Base-by-base conservation (phyloP, 169 alveolate species). In the Eimeria necatrix region DNA sequence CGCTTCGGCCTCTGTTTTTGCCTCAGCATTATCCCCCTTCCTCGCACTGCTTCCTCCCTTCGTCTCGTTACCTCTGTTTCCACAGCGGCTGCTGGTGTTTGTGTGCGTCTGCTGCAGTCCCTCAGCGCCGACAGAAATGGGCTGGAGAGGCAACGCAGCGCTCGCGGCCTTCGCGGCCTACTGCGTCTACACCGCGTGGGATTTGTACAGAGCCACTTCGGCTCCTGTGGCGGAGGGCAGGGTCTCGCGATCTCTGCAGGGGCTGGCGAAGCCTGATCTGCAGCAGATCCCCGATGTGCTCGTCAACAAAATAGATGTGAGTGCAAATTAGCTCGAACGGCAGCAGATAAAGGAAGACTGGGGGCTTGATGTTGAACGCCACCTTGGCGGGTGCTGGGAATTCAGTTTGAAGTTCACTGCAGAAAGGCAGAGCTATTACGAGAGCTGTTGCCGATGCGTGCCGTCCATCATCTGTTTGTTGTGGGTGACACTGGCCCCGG, bases 171-270 rank as follows among this genome's bases (percentile, higher is more conserved):
- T 68, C 80, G 80, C 48, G 49, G n/a, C 48, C 32, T 68, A 68
- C 46, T 68, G 80, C 46, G 80, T 22, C 48, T 68, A 20, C 80
- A 68, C 80, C 4, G 46, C 22, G 46, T 68, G n/a, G 46, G 32
- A 68, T 7, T 32, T 68, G n/a, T 68, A 68, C 46, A 68, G 32
- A 24, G 9, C 80, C 46, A 68, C 80, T 9, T 68, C 80, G 48
- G 80, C 80, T 2, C 80, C 80, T 20, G 46, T 18, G n/a, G 80
- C 80, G 10, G 80, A 68, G 80, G 80, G 80, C 48, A 22, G 80
- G 8, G 80, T 68, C 18, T 24, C 80, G 32, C 80, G 22, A 9
- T 20, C n/a, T 68, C 80, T 68, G 49, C 48, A 68, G 80, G 80
- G 80, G 8, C 80, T 68, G 4, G 10, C 48, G 18, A 68, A 24